Percentiles rank a stretch among this genome's conserved stretches.
Conservation (phyloP, 805 yeast genomes). For the Schwanniomyces sp. region DNA sequence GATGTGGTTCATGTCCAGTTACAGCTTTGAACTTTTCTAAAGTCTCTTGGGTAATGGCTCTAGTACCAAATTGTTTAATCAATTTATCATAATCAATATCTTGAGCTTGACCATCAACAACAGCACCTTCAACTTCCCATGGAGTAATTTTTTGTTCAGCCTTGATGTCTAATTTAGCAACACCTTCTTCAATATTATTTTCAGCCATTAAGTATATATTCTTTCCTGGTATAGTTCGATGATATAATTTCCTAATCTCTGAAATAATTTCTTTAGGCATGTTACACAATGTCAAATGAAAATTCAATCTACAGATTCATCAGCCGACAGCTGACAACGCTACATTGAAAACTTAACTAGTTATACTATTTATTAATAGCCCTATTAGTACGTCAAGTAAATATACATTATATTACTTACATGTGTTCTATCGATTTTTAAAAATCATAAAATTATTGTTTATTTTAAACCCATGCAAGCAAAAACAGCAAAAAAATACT, state of each 20-base stretch:
- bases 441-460: slow-evolving; percentile 22
- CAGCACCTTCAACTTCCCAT: slow-evolving; percentile 99
- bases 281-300: background rate
- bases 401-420: slow-evolving; percentile 14
- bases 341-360: background rate
- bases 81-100: slow-evolving; percentile 90
- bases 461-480: slow-evolving; percentile 28
- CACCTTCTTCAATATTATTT: slow-evolving; percentile 13
- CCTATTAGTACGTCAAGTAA: slow-evolving; percentile 13
- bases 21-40: slow-evolving; percentile 71
- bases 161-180: slow-evolving; percentile 9
- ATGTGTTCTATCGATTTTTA: slow-evolving; percentile 6
- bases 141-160: slow-evolving; percentile 66
- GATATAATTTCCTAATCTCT: background rate
- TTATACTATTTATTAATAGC: background rate
- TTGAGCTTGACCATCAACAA: slow-evolving; percentile 89
- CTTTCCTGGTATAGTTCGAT: background rate
- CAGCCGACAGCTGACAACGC: background rate
- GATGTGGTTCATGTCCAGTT: slow-evolving; percentile 92
- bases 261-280: background rate
- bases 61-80: slow-evolving; percentile 85
- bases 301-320: background rate
- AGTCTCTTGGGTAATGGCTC: slow-evolving; percentile 64
- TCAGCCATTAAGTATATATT: slow-evolving; percentile 2
- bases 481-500: slow-evolving; percentile 15